Evolutionary conservation across 2,329 filamentous ascomycete genomes (phyloP).

Genomic region (Fusarium zealandicum): DNA sequence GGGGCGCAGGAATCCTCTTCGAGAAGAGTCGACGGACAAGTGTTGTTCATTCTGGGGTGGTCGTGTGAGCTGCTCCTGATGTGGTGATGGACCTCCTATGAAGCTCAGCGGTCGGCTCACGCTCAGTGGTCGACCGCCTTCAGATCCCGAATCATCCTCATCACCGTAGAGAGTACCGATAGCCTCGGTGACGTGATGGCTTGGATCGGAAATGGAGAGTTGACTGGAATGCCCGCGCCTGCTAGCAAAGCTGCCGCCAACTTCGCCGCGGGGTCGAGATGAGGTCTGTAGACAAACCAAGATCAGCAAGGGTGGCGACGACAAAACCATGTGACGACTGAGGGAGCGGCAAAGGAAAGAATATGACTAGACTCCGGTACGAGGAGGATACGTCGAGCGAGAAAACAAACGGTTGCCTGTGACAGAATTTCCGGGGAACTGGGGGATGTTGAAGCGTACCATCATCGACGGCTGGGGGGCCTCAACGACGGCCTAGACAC

Average conservation of each 20-base stretch:
- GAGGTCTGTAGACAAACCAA: slow-evolving; percentile 56
- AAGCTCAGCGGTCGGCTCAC: slow-evolving; percentile 75
- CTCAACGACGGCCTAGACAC: slow-evolving; percentile 48
- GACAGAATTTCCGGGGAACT: slow-evolving; percentile 4
- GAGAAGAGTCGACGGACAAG: slow-evolving; percentile 48
- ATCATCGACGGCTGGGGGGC: slow-evolving; percentile 56
- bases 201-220: slow-evolving; percentile 81
- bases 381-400: background rate
- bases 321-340: slow-evolving; percentile 4
- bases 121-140: slow-evolving; percentile 71
- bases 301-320: slow-evolving; percentile 37
- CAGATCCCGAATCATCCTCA: slow-evolving; percentile 68
- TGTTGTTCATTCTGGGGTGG: slow-evolving; percentile 43
- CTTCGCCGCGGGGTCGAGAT: slow-evolving; percentile 62
- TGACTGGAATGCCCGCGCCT: slow-evolving; percentile 66
- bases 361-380: background rate
- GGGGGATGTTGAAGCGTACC: slow-evolving; percentile 50
- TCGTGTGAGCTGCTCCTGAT: slow-evolving; percentile 58
- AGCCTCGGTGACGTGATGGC: slow-evolving; percentile 92
- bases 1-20: slow-evolving; percentile 54
- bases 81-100: slow-evolving; percentile 60
- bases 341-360: slow-evolving; percentile 8
- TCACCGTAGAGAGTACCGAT: slow-evolving; percentile 91
- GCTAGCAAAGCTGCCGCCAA: slow-evolving; percentile 63
- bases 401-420: slow-evolving; percentile 2